phyloP scores from a whole-genome alignment of 257 asterid genomes.

The Marsdenia floribunda region DNA sequence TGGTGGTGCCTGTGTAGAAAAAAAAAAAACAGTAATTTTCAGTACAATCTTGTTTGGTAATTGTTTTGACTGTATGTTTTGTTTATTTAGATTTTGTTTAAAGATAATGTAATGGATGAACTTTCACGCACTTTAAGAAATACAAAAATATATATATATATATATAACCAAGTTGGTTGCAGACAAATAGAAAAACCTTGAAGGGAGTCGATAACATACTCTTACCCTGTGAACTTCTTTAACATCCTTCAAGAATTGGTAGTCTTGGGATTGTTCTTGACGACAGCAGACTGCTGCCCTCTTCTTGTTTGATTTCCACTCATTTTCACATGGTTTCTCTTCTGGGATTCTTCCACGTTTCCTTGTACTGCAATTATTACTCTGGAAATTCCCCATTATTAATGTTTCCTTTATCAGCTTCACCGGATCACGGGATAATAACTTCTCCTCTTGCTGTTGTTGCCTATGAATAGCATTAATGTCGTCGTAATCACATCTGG shows the following conservation, averaged over 20 bases:
- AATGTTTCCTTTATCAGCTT: neutral
- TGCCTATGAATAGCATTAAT: neutral
- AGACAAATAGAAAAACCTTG: too few relatives aligned
- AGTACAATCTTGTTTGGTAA: neutral
- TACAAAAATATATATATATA: too few relatives aligned
- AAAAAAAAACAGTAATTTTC: neutral
- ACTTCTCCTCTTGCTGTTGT: neutral
- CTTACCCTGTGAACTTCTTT: constrained; percentile 7
- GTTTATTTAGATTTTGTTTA: too few relatives aligned
- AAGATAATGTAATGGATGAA: too few relatives aligned
- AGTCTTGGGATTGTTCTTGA: constrained; percentile 12
- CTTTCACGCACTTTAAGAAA: too few relatives aligned
- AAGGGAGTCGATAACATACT: constrained; percentile 3
- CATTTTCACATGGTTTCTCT: neutral
- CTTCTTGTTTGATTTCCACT: constrained; percentile 17
- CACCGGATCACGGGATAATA: neutral
- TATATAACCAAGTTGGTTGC: too few relatives aligned
- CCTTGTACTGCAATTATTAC: constrained; percentile 10
- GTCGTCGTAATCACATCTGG: too few relatives aligned
- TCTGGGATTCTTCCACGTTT: constrained; percentile 20
- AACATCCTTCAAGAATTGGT: neutral
- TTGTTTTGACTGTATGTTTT: neutral
- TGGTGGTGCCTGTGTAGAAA: constrained; percentile 20
- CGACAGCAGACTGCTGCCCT: constrained; percentile 15
- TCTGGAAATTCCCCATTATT: too few relatives aligned